Evolutionary conservation across 2,329 filamentous ascomycete species (phyloP).

Genomic region (Pyrenophora teres): DNA sequence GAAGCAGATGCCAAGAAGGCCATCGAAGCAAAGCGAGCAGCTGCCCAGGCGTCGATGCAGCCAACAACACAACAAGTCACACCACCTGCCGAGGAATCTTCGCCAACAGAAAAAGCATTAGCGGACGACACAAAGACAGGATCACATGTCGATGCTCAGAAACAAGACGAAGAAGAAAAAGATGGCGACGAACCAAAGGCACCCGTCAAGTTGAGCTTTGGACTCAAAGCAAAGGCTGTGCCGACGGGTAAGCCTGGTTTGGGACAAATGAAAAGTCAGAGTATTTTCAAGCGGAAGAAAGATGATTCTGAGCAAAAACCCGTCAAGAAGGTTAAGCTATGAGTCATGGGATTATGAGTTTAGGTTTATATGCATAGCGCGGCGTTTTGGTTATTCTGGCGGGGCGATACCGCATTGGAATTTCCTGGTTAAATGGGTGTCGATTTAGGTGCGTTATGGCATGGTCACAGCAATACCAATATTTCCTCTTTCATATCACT

Average conservation of each 20-base stretch:
- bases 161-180: slow-evolving; percentile 81
- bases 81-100: slow-evolving; percentile 34
- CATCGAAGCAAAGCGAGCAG: slow-evolving; percentile 51
- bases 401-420: not conserved
- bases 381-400: slow-evolving; percentile 19
- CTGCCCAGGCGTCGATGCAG: slow-evolving; percentile 40
- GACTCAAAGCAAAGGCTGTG: slow-evolving; percentile 12
- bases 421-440: too few species aligned
- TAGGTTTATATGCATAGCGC: slow-evolving; percentile 23
- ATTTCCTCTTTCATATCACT: too few species aligned
- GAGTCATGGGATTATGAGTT: not conserved
- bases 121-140: slow-evolving; percentile 43
- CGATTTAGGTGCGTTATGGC: too few species aligned
- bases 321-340: slow-evolving; percentile 44
- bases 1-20: slow-evolving; percentile 52
- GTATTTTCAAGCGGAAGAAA: slow-evolving; percentile 45
- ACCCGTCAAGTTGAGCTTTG: slow-evolving; percentile 33
- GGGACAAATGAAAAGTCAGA: slow-evolving; percentile 44
- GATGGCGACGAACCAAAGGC: slow-evolving; percentile 47
- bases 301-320: slow-evolving; percentile 36
- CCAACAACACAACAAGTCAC: slow-evolving; percentile 38
- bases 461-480: too few species aligned
- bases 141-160: slow-evolving; percentile 73
- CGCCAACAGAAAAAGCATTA: slow-evolving; percentile 23
- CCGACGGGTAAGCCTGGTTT: slow-evolving; percentile 36